Percentiles rank a stretch among this genome's conserved stretches.
Conservation (phyloP, 371 early-diverging fungal species). For the Phascolomyces articulosus region DNA sequence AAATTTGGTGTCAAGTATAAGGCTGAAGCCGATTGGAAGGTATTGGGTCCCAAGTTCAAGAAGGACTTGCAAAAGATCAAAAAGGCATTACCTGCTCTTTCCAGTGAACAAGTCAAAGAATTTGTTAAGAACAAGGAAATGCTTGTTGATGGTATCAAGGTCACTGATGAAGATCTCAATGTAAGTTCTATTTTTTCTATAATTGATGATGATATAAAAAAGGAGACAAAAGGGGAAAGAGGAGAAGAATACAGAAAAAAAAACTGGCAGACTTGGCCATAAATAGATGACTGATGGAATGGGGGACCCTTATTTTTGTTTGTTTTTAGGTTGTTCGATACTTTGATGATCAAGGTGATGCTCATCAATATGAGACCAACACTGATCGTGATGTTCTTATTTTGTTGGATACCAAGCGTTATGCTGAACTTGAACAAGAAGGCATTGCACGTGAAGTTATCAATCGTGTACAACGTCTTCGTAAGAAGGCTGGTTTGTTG, state of each 20-base stretch:
- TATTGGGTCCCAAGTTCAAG: slow-evolving; percentile 87
- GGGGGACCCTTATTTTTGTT: too few species aligned
- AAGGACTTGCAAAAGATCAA: slow-evolving; percentile 89
- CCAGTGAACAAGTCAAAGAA: slow-evolving; percentile 80
- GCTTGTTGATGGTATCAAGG: slow-evolving; percentile 79
- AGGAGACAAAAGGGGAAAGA: too few species aligned
- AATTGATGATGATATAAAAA: too few species aligned
- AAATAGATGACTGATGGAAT: too few species aligned
- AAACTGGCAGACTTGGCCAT: background rate
- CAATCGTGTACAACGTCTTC: slow-evolving; percentile 97
- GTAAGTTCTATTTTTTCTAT: slow-evolving; percentile 21
- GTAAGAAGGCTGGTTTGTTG: slow-evolving; percentile 90
- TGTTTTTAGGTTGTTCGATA: slow-evolving; percentile 64
- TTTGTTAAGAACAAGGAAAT: slow-evolving; percentile 74
- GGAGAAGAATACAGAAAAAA: background rate
- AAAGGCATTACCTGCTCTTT: slow-evolving; percentile 82
- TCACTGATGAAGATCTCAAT: slow-evolving; percentile 84
- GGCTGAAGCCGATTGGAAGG: slow-evolving; percentile 90
- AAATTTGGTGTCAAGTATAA: slow-evolving; percentile 92
- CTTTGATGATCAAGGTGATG: slow-evolving; percentile 74
- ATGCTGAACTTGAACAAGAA: slow-evolving; percentile 88
- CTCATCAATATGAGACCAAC: slow-evolving; percentile 75
- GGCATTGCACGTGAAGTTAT: slow-evolving; percentile 97
- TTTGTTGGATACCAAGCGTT: slow-evolving; percentile 85
- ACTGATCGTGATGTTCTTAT: slow-evolving; percentile 88